Evolutionary conservation across 164 flowering plant species (phyloP).

Genomic region (Vitis labrusca): DNA sequence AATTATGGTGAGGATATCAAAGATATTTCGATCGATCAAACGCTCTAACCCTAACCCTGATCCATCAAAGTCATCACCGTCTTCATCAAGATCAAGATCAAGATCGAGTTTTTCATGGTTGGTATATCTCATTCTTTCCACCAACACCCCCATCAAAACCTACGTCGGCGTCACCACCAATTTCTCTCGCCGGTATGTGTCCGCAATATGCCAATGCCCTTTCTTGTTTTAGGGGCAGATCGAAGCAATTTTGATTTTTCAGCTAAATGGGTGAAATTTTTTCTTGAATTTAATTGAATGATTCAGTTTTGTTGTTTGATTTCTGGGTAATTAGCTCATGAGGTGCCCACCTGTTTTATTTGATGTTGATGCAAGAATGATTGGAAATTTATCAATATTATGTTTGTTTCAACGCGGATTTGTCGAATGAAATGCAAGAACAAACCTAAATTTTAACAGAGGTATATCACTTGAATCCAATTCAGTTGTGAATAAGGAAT

Average conservation of each 20-base stretch:
- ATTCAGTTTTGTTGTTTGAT: background rate
- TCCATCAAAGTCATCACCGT: background rate
- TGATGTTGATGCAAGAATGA: background rate
- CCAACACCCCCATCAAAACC: conserved; percentile 63
- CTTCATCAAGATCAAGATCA: conserved; percentile 1
- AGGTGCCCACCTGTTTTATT: background rate
- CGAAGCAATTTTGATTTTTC: background rate
- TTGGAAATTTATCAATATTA: background rate
- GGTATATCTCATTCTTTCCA: conserved; percentile 73
- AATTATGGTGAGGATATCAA: conserved; percentile 16
- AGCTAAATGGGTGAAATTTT: background rate
- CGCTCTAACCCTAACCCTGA: background rate
- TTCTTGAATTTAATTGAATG: background rate
- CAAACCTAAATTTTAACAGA: no score
- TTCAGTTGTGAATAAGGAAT: no score
- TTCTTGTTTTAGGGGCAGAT: background rate
- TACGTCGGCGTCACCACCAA: conserved; percentile 77
- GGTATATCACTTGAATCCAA: no score
- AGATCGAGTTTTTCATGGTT: conserved; percentile 41
- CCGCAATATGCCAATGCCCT: background rate
- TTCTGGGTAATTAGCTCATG: background rate
- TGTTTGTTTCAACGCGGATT: background rate
- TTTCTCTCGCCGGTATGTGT: conserved; percentile 67
- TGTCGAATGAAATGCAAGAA: background rate
- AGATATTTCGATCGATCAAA: conserved; percentile 25